Conservation (phyloP, 306 rosid species). For the Ammopiptanthus mongolicus region DNA sequence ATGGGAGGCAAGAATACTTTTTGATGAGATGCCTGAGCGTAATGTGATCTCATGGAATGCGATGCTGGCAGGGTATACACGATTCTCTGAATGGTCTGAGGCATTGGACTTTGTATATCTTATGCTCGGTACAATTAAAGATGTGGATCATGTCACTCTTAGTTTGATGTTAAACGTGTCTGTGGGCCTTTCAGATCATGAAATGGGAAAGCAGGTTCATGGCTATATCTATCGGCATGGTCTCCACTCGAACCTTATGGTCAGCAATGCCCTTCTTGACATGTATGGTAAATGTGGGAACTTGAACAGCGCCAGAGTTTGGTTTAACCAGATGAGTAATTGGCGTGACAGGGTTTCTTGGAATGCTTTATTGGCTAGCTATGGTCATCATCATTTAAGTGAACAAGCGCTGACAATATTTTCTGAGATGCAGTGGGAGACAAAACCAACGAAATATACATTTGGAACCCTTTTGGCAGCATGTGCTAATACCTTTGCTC, state of each 20-base stretch:
- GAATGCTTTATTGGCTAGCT: constrained; percentile 59
- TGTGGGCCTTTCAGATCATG: constrained; percentile 45
- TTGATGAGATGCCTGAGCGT: constrained; percentile 62
- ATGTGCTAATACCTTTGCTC: constrained; percentile 56
- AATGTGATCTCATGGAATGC: constrained; percentile 81
- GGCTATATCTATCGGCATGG: constrained; percentile 53
- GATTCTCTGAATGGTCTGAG: constrained; percentile 38
- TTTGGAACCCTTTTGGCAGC: constrained; percentile 58
- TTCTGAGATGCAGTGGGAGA: constrained; percentile 65
- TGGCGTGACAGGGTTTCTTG: constrained; percentile 64
- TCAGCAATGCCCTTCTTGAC: constrained; percentile 72
- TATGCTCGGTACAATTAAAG: constrained; percentile 32
- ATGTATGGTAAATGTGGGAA: constrained; percentile 81
- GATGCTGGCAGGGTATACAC: constrained; percentile 61
- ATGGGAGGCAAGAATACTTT: constrained; percentile 48
- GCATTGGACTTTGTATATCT: constrained; percentile 49
- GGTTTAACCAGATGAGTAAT: constrained; percentile 57
- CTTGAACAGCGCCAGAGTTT: constrained; percentile 48
- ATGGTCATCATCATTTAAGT: constrained; percentile 41
- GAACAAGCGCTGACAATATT: constrained; percentile 59
- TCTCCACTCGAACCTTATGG: constrained; percentile 36
- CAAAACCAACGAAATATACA: constrained; percentile 44
- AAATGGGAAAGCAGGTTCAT: constrained; percentile 65
- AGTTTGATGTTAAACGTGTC: constrained; percentile 52
- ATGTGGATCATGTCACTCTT: constrained; percentile 51